These are phyloP conservation scores for Emmonsia crescens DNA, from an alignment of 2,329 filamentous ascomycete species.

Conservation along the genomic window DNA sequence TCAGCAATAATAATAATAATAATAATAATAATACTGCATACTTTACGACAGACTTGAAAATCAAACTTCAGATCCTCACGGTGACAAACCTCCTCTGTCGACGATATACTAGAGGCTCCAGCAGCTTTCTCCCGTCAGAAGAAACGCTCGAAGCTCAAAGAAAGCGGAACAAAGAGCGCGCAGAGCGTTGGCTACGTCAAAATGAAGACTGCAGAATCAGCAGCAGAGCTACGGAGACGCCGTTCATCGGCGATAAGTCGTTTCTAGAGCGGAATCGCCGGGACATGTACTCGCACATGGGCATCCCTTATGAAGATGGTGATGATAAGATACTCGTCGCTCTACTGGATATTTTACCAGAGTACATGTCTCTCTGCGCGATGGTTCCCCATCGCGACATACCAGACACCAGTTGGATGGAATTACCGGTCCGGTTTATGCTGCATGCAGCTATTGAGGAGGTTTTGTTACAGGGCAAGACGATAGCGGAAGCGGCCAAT, in stretches of 20 bases:
- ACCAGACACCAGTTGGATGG: slow-evolving; percentile 32
- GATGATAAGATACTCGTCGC: slow-evolving; percentile 16
- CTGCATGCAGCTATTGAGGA: slow-evolving; percentile 42
- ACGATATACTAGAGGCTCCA: slow-evolving; percentile 24
- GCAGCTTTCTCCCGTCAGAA: slow-evolving; percentile 21
- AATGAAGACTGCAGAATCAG: neutral
- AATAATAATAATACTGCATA: slow-evolving; percentile 12
- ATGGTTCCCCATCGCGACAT: slow-evolving; percentile 20
- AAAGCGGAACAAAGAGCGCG: slow-evolving; percentile 12
- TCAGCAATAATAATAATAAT: slow-evolving; percentile 11
- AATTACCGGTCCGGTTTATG: slow-evolving; percentile 39
- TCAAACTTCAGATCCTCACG: slow-evolving; percentile 40
- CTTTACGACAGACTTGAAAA: slow-evolving; percentile 29
- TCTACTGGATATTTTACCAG: slow-evolving; percentile 34
- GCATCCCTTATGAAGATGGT: slow-evolving; percentile 18
- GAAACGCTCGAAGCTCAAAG: slow-evolving; percentile 20
- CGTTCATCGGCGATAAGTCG: neutral
- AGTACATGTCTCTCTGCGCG: slow-evolving; percentile 40
- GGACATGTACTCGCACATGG: slow-evolving; percentile 20
- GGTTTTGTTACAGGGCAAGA: slow-evolving; percentile 29
- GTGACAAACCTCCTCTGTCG: slow-evolving; percentile 37
- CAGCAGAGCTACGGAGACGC: neutral
- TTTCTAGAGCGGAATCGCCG: slow-evolving; percentile 18
- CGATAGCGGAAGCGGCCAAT: slow-evolving; percentile 27
- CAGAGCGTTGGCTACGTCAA: slow-evolving; percentile 6